phyloP scores from a whole-genome alignment of 2,329 filamentous ascomycete genomes.

The Pyrenophora seminiperda region DNA sequence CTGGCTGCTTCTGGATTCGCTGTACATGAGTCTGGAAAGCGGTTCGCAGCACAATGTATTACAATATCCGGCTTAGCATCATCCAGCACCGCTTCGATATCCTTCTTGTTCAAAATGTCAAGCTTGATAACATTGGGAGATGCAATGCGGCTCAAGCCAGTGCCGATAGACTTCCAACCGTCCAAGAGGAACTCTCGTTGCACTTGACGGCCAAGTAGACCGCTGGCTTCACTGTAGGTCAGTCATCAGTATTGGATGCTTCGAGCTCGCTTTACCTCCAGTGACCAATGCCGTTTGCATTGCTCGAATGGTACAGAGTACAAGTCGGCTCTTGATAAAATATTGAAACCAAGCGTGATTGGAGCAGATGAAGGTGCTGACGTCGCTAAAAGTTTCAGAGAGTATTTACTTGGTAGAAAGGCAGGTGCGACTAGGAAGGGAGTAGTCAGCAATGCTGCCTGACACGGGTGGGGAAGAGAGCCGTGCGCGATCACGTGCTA shows the following conservation, averaged over 20 bases:
- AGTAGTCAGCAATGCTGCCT: neutral
- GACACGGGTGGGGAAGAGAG: neutral
- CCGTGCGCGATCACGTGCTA: constrained; percentile 13
- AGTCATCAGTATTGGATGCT: constrained; percentile 14
- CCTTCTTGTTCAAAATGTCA: constrained; percentile 54
- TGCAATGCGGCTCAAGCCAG: constrained; percentile 71
- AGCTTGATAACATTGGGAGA: constrained; percentile 66
- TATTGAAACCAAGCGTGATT: no score
- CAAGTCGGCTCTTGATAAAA: neutral
- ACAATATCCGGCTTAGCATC: constrained; percentile 71
- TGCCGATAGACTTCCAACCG: constrained; percentile 59
- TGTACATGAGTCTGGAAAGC: constrained; percentile 85
- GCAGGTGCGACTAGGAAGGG: neutral
- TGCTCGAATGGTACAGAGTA: neutral
- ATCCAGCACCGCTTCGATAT: constrained; percentile 56
- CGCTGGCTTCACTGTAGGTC: constrained; percentile 60
- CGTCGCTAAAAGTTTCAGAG: no score
- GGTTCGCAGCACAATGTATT: constrained; percentile 88
- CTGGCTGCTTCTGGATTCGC: constrained; percentile 76
- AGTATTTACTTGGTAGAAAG: neutral
- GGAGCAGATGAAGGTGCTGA: no score
- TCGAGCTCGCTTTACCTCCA: constrained; percentile 58
- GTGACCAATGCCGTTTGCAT: constrained; percentile 73
- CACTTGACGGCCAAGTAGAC: constrained; percentile 81
- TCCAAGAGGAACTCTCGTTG: constrained; percentile 69